Conservation (phyloP, 2,329 filamentous ascomycete genomes). For the Leptosphaerulina australis region DNA sequence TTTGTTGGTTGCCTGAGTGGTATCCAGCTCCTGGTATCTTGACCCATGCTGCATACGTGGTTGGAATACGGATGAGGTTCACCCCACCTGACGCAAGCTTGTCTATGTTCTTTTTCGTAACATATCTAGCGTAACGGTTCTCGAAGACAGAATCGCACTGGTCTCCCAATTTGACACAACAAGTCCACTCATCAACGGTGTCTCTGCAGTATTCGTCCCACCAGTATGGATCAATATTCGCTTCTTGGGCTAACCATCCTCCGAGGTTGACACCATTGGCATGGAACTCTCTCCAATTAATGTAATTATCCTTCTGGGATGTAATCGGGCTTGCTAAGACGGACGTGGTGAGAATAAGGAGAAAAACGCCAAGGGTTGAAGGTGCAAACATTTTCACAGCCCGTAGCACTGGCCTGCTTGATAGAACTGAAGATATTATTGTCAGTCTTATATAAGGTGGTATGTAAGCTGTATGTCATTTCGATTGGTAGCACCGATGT, state of each 20-base stretch:
- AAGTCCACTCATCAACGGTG: slow-evolving; percentile 46
- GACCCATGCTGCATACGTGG: slow-evolving; percentile 48
- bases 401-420: not conserved
- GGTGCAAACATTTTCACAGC: not conserved
- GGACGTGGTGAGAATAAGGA: not conserved
- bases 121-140: slow-evolving; percentile 37
- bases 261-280: slow-evolving; percentile 38
- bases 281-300: slow-evolving; percentile 28
- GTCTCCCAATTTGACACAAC: slow-evolving; percentile 39
- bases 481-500: not conserved
- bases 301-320: slow-evolving; percentile 6
- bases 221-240: slow-evolving; percentile 34
- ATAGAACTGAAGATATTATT: not conserved
- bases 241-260: slow-evolving; percentile 45
- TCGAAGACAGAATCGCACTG: slow-evolving; percentile 40
- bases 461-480: not conserved
- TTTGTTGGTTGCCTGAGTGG: slow-evolving; percentile 43
- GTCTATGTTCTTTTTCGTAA: slow-evolving; percentile 43
- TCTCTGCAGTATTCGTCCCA: slow-evolving; percentile 30
- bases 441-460: not conserved
- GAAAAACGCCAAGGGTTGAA: not conserved
- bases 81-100: slow-evolving; percentile 40
- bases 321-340: slow-evolving; percentile 3
- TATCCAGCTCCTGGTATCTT: slow-evolving; percentile 42
- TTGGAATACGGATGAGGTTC: slow-evolving; percentile 46